Percentiles rank a stretch among this genome's conserved stretches.
phyloP scores from a whole-genome alignment of 169 alveolate genomes.

The Eimeria necatrix region DNA sequence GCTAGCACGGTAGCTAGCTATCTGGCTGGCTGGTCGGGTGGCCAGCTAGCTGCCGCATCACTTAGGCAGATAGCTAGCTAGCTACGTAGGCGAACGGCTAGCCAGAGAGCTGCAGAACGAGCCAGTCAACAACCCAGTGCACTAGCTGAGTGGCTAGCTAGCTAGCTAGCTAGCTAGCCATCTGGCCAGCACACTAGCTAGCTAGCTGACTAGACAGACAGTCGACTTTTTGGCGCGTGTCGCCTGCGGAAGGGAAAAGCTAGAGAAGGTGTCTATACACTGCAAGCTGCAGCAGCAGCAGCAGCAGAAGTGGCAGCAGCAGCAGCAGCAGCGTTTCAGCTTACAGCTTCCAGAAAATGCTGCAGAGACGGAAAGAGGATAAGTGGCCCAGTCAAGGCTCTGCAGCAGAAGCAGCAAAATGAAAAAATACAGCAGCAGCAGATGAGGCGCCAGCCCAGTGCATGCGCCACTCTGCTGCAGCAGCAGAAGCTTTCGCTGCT shows the following conservation, averaged over 20 bases:
- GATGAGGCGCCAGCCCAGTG: not conserved
- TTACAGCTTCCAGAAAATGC: not conserved
- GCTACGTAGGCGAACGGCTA: no score
- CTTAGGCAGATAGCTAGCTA: no score
- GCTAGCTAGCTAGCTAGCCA: no score
- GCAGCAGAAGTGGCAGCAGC: not conserved
- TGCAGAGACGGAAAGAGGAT: not conserved
- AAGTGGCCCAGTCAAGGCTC: not conserved
- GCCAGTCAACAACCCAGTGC: no score
- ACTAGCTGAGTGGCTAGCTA: no score
- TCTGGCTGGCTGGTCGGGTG: no score
- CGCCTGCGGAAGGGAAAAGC: slow-evolving; percentile 43
- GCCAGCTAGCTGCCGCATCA: no score
- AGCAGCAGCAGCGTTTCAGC: not conserved
- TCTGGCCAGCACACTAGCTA: no score
- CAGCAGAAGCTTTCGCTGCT: not conserved
- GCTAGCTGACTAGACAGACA: no score
- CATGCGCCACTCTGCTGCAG: not conserved
- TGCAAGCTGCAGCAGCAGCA: slow-evolving; percentile 65
- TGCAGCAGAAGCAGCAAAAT: not conserved
- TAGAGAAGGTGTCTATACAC: slow-evolving; percentile 60
- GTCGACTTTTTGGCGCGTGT: no score
- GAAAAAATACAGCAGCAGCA: not conserved
- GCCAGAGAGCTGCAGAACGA: no score
- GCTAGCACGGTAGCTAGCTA: no score